phyloP scores from a whole-genome alignment of 2,329 filamentous ascomycete species.

The Scedosporium dehoogii region DNA sequence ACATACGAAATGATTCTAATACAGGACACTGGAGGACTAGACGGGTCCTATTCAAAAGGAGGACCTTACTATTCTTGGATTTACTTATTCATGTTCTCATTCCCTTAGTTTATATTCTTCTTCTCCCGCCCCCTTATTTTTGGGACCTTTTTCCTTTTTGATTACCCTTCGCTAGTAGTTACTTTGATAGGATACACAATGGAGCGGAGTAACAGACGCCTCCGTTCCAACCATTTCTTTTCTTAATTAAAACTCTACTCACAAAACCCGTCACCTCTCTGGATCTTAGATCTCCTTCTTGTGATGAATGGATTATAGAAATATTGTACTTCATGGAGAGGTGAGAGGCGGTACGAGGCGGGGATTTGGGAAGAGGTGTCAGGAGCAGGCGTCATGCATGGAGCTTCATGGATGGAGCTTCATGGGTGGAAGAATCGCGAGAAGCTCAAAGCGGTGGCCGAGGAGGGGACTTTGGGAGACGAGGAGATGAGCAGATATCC shows the following conservation, averaged over 20 bases:
- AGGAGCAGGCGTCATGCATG: background rate
- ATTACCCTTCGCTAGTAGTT: background rate
- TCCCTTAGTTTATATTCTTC: background rate
- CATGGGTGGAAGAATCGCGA: no score
- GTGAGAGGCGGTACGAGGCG: no score
- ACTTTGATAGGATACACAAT: constrained; percentile 1
- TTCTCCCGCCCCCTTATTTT: background rate
- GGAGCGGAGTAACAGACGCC: background rate
- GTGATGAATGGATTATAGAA: background rate
- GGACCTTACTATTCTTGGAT: background rate
- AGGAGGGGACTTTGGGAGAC: no score
- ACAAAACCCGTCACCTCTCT: background rate
- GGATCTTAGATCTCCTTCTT: background rate
- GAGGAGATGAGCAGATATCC: no score
- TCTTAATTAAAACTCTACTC: background rate
- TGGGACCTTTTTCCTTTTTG: background rate
- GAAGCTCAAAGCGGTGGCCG: no score
- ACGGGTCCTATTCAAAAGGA: background rate
- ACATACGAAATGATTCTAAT: background rate
- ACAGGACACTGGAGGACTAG: background rate
- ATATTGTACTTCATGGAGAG: no score
- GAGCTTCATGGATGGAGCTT: no score
- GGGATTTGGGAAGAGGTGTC: background rate
- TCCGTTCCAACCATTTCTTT: background rate
- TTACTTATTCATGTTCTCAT: constrained; percentile 4